phyloP scores from a whole-genome alignment of 441 rosid species.

The Syzygium malaccense region DNA sequence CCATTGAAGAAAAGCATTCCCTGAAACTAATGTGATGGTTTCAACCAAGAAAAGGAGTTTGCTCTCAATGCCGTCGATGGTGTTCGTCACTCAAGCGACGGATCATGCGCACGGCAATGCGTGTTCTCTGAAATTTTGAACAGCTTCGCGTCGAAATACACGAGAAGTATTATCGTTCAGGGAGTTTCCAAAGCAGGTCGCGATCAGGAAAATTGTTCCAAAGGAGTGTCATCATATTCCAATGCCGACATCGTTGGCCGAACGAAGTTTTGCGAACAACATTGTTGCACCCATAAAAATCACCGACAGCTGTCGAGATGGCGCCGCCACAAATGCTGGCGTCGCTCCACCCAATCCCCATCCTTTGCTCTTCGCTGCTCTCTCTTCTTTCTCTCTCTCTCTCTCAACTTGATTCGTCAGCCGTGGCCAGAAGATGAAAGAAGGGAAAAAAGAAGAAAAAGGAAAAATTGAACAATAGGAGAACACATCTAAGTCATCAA shows the following conservation, averaged over 20 bases:
- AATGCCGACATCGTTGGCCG: neutral
- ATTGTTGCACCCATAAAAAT: too few species aligned
- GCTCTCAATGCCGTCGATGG: neutral
- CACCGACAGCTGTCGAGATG: too few species aligned
- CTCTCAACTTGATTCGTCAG: neutral
- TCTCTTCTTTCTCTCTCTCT: neutral
- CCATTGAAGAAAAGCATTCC: neutral
- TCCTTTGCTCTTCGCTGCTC: neutral
- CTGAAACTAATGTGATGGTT: neutral
- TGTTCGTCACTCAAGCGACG: neutral
- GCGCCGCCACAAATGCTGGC: too few species aligned
- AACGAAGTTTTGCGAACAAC: neutral
- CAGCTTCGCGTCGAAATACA: neutral
- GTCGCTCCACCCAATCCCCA: too few species aligned
- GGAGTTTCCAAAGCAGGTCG: neutral
- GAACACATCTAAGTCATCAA: neutral
- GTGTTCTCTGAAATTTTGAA: neutral
- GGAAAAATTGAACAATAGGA: neutral
- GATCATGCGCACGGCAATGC: neutral
- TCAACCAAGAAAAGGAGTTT: neutral
- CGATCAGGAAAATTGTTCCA: neutral
- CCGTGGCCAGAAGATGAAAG: neutral
- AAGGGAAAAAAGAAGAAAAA: neutral
- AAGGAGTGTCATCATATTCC: neutral
- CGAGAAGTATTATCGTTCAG: neutral